Percentiles rank a stretch among this genome's conserved stretches.
Conservation (phyloP, 23 red algal genomes). For the Agarophyton chilense region DNA sequence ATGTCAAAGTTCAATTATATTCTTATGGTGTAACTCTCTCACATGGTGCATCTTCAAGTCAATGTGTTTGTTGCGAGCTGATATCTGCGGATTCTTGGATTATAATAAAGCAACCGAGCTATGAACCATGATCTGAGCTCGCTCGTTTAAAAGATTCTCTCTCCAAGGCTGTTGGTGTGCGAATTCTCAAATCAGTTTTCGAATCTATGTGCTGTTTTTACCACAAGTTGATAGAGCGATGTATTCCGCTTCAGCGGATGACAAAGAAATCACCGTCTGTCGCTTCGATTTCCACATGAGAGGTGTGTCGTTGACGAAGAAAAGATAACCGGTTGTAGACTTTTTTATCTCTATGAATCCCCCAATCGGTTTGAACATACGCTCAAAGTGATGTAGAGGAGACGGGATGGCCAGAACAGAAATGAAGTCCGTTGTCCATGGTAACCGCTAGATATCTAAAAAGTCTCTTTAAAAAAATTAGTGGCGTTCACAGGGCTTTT, state of each 20-base stretch:
- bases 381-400: background rate
- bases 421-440: background rate
- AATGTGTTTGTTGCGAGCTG: too few species aligned
- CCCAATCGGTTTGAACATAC: background rate
- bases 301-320: conserved; percentile 29
- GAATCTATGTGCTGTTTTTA: conserved; percentile 31
- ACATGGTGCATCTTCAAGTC: too few species aligned
- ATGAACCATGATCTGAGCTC: background rate
- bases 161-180: conserved; percentile 9
- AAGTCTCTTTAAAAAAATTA: background rate
- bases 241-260: conserved; percentile 41
- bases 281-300: conserved; percentile 18
- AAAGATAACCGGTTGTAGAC: conserved; percentile 17
- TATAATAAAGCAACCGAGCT: background rate
- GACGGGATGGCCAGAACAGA: background rate
- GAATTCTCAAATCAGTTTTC: conserved; percentile 29
- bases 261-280: conserved; percentile 5
- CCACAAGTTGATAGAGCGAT: conserved; percentile 8
- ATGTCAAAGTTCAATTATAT: background rate
- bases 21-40: background rate
- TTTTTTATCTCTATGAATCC: conserved; percentile 1
- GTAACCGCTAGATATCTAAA: background rate
- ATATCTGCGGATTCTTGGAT: background rate
- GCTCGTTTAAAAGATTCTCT: background rate
- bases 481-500: background rate